A percentile compares a stretch with the other conserved stretches of the same genome.
Conservation (phyloP, 2,329 filamentous ascomycete species). For the Pseudogymnoascus sp. region DNA sequence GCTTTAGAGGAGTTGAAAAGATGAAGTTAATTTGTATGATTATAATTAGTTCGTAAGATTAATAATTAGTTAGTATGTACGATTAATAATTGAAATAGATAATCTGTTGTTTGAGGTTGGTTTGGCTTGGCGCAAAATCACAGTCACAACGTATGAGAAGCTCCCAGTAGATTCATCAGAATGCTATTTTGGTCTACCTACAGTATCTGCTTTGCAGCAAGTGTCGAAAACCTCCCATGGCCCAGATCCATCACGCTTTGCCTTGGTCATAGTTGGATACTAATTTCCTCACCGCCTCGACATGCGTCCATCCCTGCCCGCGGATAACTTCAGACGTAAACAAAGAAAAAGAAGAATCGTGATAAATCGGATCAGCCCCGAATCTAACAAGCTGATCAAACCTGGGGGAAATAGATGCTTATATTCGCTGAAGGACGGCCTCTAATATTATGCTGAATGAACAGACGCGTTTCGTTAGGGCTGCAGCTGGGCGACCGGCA, state of each 20-base stretch:
- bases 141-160: not conserved
- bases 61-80: conserved; percentile 1
- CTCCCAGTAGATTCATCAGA: not conserved
- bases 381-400: conserved; percentile 3
- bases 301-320: not conserved
- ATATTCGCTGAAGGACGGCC: conserved; percentile 27
- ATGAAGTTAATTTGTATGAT: not conserved
- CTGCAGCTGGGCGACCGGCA: conserved; percentile 11
- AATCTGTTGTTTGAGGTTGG: not conserved
- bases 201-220: conserved; percentile 6
- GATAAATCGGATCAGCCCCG: conserved; percentile 7
- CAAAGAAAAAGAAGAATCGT: conserved; percentile 8
- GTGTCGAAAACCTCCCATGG: conserved; percentile 5
- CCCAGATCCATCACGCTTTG: conserved; percentile 1
- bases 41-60: not conserved
- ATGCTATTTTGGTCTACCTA: conserved; percentile 8
- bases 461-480: conserved; percentile 13
- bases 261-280: not conserved
- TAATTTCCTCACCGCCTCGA: conserved; percentile 4
- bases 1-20: not conserved
- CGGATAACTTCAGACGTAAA: conserved; percentile 5
- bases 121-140: not conserved
- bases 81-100: not conserved
- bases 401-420: conserved; percentile 20
- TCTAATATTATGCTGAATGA: conserved; percentile 29